Base-by-base conservation (phyloP, 306 rosid species). In the Vigna radiata region DNA sequence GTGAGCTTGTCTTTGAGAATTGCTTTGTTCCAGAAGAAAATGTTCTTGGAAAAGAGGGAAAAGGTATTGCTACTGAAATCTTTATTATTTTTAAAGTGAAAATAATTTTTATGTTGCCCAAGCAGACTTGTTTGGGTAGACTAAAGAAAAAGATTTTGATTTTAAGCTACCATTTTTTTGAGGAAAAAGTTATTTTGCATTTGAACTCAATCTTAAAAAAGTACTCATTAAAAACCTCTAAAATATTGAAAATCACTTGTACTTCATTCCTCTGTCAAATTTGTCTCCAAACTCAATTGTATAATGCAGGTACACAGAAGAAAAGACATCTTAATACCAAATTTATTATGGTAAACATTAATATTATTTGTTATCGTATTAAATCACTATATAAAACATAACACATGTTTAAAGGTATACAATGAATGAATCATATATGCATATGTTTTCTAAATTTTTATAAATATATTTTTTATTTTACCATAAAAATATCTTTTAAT, bases 1-100 rank as follows among this genome's bases (percentile, higher is more conserved):
- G 97, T 79, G 98, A 95, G 85, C 98, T 95, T 79, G 98, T 95
- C 80, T 95, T 95, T 39, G 98, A 95, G 81, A 92, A 92, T 79
- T 92, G 97, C 92, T 95, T 92, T 85, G 97, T 95, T 77, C 97
- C 98, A 29, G 88, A 89, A 43, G 96, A 92, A 88, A 92, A 95
- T 85, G 82, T 95, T 82, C 96, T 95, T 82, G 98, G 97, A 74
- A 79, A 92, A 81, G 96, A 89, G 81, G 98, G 97, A 74, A 92
- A 90, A 95, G 98, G 98, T 95, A 68, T 81, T 72, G 76, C 76
- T 76, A 67, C 27, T 44, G 17, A 33, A 63, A 19, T 79, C 33
- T 59, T 37, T 54, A 73, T 33, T 78, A 17, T 13, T 77, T 19
- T 25, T 61, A 66, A 47, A 75, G 68, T n/a, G 43, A 81, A n/a